Evolutionary conservation across 306 rosid genomes (phyloP).

Genomic region (Prunus kanzakura): DNA sequence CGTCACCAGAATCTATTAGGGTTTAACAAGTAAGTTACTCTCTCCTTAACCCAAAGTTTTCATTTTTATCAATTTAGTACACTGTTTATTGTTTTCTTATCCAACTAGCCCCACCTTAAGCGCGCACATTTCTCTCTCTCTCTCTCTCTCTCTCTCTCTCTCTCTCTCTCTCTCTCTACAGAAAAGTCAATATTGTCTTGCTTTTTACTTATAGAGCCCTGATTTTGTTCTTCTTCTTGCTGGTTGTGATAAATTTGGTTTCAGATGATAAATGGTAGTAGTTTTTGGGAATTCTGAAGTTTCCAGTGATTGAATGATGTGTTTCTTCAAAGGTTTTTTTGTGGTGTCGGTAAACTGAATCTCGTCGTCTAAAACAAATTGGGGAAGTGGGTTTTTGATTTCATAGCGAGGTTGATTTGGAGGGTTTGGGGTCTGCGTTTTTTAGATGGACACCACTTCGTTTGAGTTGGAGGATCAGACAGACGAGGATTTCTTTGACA

Average conservation of each 20-base stretch:
- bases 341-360: background rate
- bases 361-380: background rate
- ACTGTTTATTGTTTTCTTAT: background rate
- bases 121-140: too few species aligned
- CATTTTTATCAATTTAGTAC: background rate
- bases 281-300: background rate
- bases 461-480: slow-evolving; percentile 68
- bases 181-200: background rate
- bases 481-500: slow-evolving; percentile 82
- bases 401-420: slow-evolving; percentile 10
- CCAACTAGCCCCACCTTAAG: background rate
- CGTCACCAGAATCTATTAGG: background rate
- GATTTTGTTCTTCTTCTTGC: background rate
- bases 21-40: background rate
- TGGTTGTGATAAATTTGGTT: background rate
- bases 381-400: slow-evolving; percentile 10
- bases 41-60: background rate
- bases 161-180: too few species aligned
- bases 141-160: too few species aligned
- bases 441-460: slow-evolving; percentile 62
- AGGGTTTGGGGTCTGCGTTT: slow-evolving; percentile 8
- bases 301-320: background rate
- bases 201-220: background rate
- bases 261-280: background rate
- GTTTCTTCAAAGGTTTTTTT: background rate